Percentiles rank a stretch among this genome's conserved stretches.
Evolutionary conservation across 1,139 yeast genomes (phyloP).

Genomic region (Protomyces macrosporus): DNA sequence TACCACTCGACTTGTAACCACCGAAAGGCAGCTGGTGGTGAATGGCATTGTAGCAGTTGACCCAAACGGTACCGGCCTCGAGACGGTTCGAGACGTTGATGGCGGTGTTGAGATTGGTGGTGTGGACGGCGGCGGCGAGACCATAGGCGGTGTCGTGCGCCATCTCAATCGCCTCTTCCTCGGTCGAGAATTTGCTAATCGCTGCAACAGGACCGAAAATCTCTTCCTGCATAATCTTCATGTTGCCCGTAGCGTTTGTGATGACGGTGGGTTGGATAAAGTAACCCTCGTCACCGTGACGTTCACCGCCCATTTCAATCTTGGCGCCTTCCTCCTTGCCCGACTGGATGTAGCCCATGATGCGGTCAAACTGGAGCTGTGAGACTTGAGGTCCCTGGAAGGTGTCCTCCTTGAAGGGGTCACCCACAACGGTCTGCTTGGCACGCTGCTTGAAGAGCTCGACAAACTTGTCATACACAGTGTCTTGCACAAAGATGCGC

Average conservation of each 20-base stretch:
- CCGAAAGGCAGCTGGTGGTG: conserved; percentile 74
- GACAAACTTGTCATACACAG: conserved; percentile 62
- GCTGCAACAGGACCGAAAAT: conserved; percentile 84
- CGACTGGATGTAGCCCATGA: conserved; percentile 62
- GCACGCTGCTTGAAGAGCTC: conserved; percentile 53
- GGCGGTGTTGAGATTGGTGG: conserved; percentile 56
- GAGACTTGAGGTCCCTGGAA: conserved; percentile 88
- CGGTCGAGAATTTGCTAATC: conserved; percentile 63
- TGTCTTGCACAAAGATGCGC: conserved; percentile 71
- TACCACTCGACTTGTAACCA: conserved; percentile 81
- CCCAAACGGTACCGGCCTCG: conserved; percentile 80
- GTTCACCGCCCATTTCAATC: conserved; percentile 71
- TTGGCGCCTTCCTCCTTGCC: conserved; percentile 75
- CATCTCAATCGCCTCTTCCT: conserved; percentile 61
- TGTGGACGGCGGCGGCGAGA: conserved; percentile 81
- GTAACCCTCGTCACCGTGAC: conserved; percentile 59
- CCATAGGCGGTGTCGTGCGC: conserved; percentile 78
- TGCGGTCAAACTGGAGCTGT: conserved; percentile 65
- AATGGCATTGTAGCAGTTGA: conserved; percentile 77
- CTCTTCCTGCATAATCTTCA: conserved; percentile 72
- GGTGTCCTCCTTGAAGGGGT: conserved; percentile 65
- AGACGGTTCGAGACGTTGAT: conserved; percentile 60
- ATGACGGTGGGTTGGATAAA: conserved; percentile 76
- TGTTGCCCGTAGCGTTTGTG: conserved; percentile 60
- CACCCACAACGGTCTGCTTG: conserved; percentile 50